Conservation (phyloP, 129 eudicot genomes). For the Tagetes patula region DNA sequence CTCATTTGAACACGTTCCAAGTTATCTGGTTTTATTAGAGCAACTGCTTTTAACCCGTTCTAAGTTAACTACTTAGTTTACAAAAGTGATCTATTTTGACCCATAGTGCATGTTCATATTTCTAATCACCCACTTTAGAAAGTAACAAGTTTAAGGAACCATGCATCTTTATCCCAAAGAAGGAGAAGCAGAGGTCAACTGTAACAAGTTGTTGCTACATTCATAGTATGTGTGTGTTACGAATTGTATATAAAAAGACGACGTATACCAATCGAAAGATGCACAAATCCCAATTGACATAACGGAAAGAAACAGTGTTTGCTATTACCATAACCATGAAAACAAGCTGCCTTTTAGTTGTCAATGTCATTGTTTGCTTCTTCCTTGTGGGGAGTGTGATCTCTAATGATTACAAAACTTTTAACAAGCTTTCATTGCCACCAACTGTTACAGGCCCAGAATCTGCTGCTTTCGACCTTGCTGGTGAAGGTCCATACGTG, state of each 20-base stretch:
- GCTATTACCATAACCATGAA: slow-evolving; percentile 12
- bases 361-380: slow-evolving; percentile 22
- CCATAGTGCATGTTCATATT: too few relatives aligned
- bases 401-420: slow-evolving; percentile 21
- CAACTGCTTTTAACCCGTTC: too few relatives aligned
- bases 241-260: slow-evolving; percentile 13
- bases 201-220: slow-evolving; percentile 23
- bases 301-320: neutral
- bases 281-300: slow-evolving; percentile 1
- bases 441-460: slow-evolving; percentile 36
- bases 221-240: neutral
- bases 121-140: too few relatives aligned
- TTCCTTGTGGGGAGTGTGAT: slow-evolving; percentile 25
- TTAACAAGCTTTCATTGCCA: slow-evolving; percentile 33
- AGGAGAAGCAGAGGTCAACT: slow-evolving; percentile 27
- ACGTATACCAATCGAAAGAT: neutral
- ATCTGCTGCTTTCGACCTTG: slow-evolving; percentile 38
- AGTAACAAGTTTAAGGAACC: slow-evolving; percentile 23
- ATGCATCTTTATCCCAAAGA: slow-evolving; percentile 22
- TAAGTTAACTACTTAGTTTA: too few relatives aligned
- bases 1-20: too few relatives aligned
- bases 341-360: slow-evolving; percentile 5
- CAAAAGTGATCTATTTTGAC: too few relatives aligned
- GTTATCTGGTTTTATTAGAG: too few relatives aligned
- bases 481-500: slow-evolving; percentile 47